phyloP scores from a whole-genome alignment of 2,329 filamentous ascomycete species.

The Sclerotinia sclerotiorum region DNA sequence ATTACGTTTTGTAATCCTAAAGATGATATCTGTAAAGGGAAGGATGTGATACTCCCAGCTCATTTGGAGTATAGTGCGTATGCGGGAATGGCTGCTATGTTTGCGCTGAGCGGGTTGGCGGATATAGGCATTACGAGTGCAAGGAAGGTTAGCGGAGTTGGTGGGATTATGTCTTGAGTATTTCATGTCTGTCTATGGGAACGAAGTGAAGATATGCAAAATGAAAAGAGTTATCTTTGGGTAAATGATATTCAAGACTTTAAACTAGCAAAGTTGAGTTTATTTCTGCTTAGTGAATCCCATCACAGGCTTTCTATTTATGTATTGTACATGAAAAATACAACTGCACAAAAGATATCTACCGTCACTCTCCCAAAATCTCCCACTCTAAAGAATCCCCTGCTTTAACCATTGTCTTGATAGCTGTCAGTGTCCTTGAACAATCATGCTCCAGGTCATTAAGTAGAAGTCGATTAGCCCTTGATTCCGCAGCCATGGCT shows the following conservation, averaged over 20 bases:
- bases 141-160: conserved; percentile 24
- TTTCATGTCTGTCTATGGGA: neutral
- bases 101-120: conserved; percentile 31
- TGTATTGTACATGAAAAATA: conserved; percentile 7
- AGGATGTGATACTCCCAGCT: conserved; percentile 22
- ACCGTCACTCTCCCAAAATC: conserved; percentile 21
- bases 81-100: conserved; percentile 33
- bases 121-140: conserved; percentile 34
- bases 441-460: conserved; percentile 35
- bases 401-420: conserved; percentile 37
- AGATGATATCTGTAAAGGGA: conserved; percentile 36
- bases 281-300: neutral
- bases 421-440: conserved; percentile 37
- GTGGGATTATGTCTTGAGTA: conserved; percentile 8
- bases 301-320: neutral
- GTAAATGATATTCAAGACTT: neutral
- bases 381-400: conserved; percentile 35
- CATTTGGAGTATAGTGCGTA: conserved; percentile 35
- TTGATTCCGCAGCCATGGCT: conserved; percentile 34
- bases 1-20: conserved; percentile 32
- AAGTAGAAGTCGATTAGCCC: conserved; percentile 31
- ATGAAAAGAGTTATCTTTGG: neutral
- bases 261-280: conserved; percentile 6
- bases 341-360: conserved; percentile 3
- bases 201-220: neutral